phyloP scores from a whole-genome alignment of 2,329 filamentous ascomycete species.

The Penicillium sp. region DNA sequence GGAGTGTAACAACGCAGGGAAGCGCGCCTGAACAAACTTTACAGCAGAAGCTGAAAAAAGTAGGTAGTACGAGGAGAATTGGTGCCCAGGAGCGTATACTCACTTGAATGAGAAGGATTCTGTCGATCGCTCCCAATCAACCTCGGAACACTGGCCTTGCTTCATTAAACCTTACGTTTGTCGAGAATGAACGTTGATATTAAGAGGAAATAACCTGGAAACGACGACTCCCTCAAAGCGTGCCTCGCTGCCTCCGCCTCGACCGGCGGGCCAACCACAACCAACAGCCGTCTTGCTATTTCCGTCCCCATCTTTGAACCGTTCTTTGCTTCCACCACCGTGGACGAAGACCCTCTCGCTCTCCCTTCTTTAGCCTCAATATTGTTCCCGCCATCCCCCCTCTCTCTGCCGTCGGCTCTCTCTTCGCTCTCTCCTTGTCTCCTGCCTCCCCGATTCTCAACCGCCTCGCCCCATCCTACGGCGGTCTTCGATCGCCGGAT shows the following conservation, averaged over 20 bases:
- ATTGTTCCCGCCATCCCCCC: conserved; percentile 6
- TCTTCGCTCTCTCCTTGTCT: conserved; percentile 9
- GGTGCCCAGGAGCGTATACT: neutral
- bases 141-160: conserved; percentile 1
- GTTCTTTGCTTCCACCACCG: conserved; percentile 15
- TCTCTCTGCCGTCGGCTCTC: conserved; percentile 8
- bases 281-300: conserved; percentile 17
- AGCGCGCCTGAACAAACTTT: neutral
- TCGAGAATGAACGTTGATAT: neutral
- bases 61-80: neutral
- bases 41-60: neutral
- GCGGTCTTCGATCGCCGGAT: conserved; percentile 27
- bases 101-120: neutral
- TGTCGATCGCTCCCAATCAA: conserved; percentile 2
- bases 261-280: conserved; percentile 12
- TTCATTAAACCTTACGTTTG: conserved; percentile 1
- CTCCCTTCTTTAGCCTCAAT: conserved; percentile 8
- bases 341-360: neutral
- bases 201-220: neutral
- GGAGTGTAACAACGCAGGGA: neutral
- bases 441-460: conserved; percentile 1
- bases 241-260: conserved; percentile 5
- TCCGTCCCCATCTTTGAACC: conserved; percentile 15
- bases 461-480: neutral
- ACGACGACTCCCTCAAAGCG: neutral